Percentiles rank a stretch among this genome's conserved stretches.
Evolutionary conservation across 2,329 filamentous ascomycete species (phyloP).

Genomic region (Venturia carpophila): DNA sequence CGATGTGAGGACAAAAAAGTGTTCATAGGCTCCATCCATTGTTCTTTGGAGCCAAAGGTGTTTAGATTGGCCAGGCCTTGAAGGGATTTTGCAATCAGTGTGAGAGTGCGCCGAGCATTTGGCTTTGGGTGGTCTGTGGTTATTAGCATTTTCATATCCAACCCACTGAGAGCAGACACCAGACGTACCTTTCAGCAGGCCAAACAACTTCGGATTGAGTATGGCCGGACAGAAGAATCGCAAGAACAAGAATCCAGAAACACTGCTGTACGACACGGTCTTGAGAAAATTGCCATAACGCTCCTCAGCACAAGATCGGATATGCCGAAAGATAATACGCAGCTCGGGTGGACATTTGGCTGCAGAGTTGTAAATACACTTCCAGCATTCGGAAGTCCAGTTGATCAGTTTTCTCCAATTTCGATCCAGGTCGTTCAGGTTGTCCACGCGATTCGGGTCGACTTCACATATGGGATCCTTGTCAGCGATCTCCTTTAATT

Average conservation of each 20-base stretch:
- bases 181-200: slow-evolving; percentile 60
- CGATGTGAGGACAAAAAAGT: slow-evolving; percentile 69
- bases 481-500: slow-evolving; percentile 81
- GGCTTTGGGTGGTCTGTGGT: slow-evolving; percentile 67
- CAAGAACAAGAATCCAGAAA: slow-evolving; percentile 89
- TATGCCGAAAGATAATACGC: slow-evolving; percentile 78
- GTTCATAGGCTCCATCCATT: slow-evolving; percentile 99
- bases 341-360: slow-evolving; percentile 71
- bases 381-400: slow-evolving; percentile 78
- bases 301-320: slow-evolving; percentile 86
- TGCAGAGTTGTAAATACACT: slow-evolving; percentile 68
- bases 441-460: slow-evolving; percentile 69
- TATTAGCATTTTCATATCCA: slow-evolving; percentile 22
- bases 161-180: not conserved
- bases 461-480: slow-evolving; percentile 90
- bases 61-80: slow-evolving; percentile 88
- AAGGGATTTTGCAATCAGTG: slow-evolving; percentile 83
- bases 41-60: slow-evolving; percentile 86
- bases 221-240: slow-evolving; percentile 96
- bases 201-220: slow-evolving; percentile 88
- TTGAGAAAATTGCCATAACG: slow-evolving; percentile 88
- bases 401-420: slow-evolving; percentile 75
- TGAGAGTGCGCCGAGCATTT: slow-evolving; percentile 78
- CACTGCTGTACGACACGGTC: slow-evolving; percentile 85
- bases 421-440: slow-evolving; percentile 63